Base-by-base conservation (phyloP, 1,284 basidiomycete genomes). In the Tetrapyrgos nigripes region DNA sequence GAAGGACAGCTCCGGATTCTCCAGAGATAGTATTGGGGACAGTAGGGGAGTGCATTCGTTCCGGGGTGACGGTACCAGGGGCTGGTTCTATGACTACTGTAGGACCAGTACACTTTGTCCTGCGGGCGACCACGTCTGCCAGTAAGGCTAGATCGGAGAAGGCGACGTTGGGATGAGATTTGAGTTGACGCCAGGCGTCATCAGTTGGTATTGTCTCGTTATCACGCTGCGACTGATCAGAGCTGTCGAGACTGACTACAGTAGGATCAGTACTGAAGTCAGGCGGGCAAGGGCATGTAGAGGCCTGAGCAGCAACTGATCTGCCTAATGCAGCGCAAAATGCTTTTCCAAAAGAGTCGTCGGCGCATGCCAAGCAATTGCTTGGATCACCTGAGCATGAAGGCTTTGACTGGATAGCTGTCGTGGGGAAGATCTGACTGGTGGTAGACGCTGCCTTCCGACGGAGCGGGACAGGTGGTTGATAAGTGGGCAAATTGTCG, bases 41-140 rank as follows among this genome's bases (percentile, higher is more conserved):
- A 37, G 64, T 58, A 37, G 80, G 78, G 19, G 79, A 75, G 29
- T 71, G 57, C 31, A 67, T 64, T 49, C 78, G 73, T 70, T 84
- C 81, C 28, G 80, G 78, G 11, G 81, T 78, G 63, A 78, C 65
- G 27, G 81, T 74, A 4, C 79, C 83, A 2, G 79, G 83, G 33
- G 81, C 79, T 21, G 90, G 87, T 17, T 84, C 84, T 50, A 92
- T 80, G 52, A 87, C 80, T 43, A 93, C 82, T 44, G 82, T 81
- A 17, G 92, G 88, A 9, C 92, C 92, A 1, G 82, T 83, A 68
- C 92, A 95, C 69, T 86, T 89, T 29, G 91, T 89, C 46, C 91
- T 83, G 49, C 92, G 86, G 2, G 92, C 90, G 23, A 96, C 94
- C 29, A 96, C 94, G 62, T 95, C 93, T 1, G 94, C 94, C 47